Evolutionary conservation across 2,329 filamentous ascomycete genomes (phyloP).

Genomic region (Aspergillus pseudoterreus): DNA sequence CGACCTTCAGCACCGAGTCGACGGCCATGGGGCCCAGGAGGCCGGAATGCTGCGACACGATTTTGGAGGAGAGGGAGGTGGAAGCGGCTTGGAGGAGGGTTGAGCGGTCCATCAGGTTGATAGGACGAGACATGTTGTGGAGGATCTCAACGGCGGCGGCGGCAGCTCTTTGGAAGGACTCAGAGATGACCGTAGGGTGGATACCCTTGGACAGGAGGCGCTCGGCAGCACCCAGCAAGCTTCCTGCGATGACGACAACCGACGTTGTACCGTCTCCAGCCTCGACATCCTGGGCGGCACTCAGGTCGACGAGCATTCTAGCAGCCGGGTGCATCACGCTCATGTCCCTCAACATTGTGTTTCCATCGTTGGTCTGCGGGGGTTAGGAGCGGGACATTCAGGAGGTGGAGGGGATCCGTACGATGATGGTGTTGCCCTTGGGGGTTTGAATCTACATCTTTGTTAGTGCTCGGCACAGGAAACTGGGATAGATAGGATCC

Average conservation of each 20-base stretch:
- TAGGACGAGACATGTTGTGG: constrained; percentile 92
- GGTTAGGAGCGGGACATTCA: constrained; percentile 24
- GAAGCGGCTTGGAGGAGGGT: constrained; percentile 94
- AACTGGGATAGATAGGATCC: constrained; percentile 6
- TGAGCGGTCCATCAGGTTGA: constrained; percentile 80
- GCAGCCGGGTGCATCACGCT: constrained; percentile 98
- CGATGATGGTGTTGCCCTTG: constrained; percentile 94
- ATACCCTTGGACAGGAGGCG: constrained; percentile 85
- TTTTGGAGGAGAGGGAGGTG: constrained; percentile 96
- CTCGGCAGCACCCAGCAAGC: constrained; percentile 89
- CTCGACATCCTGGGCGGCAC: constrained; percentile 95
- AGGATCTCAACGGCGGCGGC: constrained; percentile 83
- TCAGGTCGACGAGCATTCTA: constrained; percentile 97
- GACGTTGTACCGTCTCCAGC: constrained; percentile 98
- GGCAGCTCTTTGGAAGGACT: constrained; percentile 93
- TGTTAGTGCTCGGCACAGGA: constrained; percentile 19
- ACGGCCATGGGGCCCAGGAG: constrained; percentile 96
- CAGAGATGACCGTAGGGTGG: constrained; percentile 95
- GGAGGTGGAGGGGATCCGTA: constrained; percentile 29
- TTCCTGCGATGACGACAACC: constrained; percentile 95
- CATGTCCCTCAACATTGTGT: constrained; percentile 99
- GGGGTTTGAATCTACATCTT: constrained; percentile 72
- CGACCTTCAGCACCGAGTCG: constrained; percentile 91
- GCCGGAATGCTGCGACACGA: constrained; percentile 95
- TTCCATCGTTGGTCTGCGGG: constrained; percentile 83